Base-by-base conservation (phyloP, 495 filamentous ascomycete species). In the Elasticomyces elasticus region DNA sequence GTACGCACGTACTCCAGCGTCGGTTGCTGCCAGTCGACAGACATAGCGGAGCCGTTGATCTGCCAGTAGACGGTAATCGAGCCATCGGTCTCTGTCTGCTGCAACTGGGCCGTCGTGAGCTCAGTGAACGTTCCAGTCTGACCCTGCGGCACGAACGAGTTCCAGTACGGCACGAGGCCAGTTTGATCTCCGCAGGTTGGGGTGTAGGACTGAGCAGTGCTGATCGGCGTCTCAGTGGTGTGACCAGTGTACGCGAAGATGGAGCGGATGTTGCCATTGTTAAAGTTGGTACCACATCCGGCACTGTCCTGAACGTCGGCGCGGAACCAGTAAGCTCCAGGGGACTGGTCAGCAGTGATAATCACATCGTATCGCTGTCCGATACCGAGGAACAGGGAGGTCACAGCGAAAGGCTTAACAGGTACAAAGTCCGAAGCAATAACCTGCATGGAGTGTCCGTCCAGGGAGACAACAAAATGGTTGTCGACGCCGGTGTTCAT, bases 311-410 rank as follows among this genome's bases (percentile, higher is more conserved):
- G 64, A 35, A 64, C 51, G 7, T 56, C 56, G 23, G 66, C 61
- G 12, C 68, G 62, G 54, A 70, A 63, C 69, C 69, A 71, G 57
- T 69, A 71, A 42, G 64, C 66, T n/a, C 56, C 66, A 24, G 61
- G 50, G 12, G 66, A 46, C 49, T 68, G 67, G 37, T 69, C 66
- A 20, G 69, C 65, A 12, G 50, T 62, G 48, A 71, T 63, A 49
- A 71, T 58, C 5, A 71, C 65, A 25, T 70, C 69, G 63, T 71
- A 70, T 2, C 69, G 64, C 51, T 71, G 66, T 52, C 67, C 66
- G 17, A 71, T 67, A 28, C 51, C 62, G 22, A 69, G 33, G 20
- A 63, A 55, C 3, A 71, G 19, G 43, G 58, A 51, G 30, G 60
- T 43, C 5, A 59, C 60, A 1, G 40, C 59, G 46, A 55, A 62